These are phyloP conservation scores for Casaregolazyma suthepensis DNA, from an alignment of 1,139 yeast genomes.

Conservation along the genomic window DNA sequence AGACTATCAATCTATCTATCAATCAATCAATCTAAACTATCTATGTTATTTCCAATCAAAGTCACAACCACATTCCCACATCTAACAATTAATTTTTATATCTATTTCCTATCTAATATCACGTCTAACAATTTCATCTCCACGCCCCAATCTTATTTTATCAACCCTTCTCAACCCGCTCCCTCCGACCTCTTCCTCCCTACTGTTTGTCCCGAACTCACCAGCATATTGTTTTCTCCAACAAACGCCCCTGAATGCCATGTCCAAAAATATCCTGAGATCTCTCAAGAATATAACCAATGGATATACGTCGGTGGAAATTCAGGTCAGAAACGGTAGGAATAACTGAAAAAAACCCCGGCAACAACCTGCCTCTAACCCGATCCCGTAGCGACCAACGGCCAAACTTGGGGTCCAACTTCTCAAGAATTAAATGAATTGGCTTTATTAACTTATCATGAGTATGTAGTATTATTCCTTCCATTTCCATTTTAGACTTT, in stretches of 20 bases:
- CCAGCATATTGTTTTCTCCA: neutral
- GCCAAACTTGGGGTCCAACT: conserved; percentile 81
- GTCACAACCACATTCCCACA: no score
- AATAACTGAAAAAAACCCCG: no score
- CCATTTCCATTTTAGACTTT: neutral
- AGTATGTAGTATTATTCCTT: conserved; percentile 12
- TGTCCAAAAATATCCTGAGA: conserved; percentile 59
- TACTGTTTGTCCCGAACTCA: neutral
- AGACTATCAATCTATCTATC: neutral
- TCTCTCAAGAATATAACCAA: conserved; percentile 86
- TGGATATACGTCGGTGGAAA: conserved; percentile 83
- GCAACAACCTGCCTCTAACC: no score
- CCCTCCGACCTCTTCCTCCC: neutral
- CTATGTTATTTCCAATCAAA: neutral
- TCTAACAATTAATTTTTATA: no score
- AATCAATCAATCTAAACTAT: neutral
- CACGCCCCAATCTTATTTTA: no score
- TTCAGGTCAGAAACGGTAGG: conserved; percentile 63
- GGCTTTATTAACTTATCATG: conserved; percentile 65
- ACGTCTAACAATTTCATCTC: no score
- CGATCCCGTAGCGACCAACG: conserved; percentile 55
- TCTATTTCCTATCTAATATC: no score
- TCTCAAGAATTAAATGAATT: conserved; percentile 79
- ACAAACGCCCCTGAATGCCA: neutral
- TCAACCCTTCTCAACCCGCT: neutral